Percentiles rank a stretch among this genome's conserved stretches.
phyloP scores from a whole-genome alignment of 2,329 filamentous ascomycete species.

The Cryphonectria naterciae region DNA sequence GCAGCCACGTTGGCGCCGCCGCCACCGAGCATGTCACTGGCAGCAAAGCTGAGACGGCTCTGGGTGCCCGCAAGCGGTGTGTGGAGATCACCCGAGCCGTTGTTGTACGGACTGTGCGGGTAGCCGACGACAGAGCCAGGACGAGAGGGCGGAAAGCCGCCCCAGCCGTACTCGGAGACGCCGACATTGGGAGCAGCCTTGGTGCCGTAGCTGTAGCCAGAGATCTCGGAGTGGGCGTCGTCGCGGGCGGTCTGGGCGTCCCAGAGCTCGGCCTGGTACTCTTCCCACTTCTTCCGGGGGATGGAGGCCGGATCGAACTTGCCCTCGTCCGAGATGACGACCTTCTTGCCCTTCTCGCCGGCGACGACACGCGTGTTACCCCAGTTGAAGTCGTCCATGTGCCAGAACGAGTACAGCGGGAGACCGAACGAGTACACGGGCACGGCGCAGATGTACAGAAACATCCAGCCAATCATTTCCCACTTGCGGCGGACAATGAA shows the following conservation, averaged over 20 bases:
- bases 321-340: constrained; percentile 94
- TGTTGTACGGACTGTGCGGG: constrained; percentile 55
- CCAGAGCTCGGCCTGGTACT: constrained; percentile 98
- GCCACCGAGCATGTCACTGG: constrained; percentile 62
- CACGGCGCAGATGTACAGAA: constrained; percentile 89
- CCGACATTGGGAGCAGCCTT: constrained; percentile 59
- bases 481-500: constrained; percentile 96
- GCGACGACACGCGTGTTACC: constrained; percentile 97
- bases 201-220: constrained; percentile 93
- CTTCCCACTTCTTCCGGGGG: constrained; percentile 98
- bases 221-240: constrained; percentile 83
- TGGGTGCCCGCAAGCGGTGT: constrained; percentile 54
- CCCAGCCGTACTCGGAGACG: constrained; percentile 72
- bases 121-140: constrained; percentile 59
- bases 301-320: constrained; percentile 94
- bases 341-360: constrained; percentile 88
- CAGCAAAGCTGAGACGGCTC: constrained; percentile 77
- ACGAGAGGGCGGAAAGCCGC: constrained; percentile 58
- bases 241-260: constrained; percentile 85
- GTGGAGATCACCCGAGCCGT: constrained; percentile 44
- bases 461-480: constrained; percentile 99
- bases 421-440: constrained; percentile 90
- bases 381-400: constrained; percentile 99
- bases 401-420: constrained; percentile 95
- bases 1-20: constrained; percentile 10